Evolutionary conservation across 2,329 filamentous ascomycete species (phyloP), one percentile per base, ranked within the genome.

Genomic region (Phyllachora maydis): DNA sequence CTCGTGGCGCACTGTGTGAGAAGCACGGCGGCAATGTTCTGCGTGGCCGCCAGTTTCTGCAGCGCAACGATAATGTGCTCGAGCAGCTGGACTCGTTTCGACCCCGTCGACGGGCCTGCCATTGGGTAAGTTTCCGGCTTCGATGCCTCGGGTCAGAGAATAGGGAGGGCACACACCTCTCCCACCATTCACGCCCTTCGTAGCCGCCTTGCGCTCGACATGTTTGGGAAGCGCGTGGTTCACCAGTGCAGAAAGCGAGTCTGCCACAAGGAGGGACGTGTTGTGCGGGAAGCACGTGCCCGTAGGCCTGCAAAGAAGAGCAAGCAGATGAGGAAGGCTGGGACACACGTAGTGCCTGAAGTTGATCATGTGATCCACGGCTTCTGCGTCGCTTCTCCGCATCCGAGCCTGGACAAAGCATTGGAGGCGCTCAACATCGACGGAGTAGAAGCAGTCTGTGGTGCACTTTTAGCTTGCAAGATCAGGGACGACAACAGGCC

Each of bases 1-100:
- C 71, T 75, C n/a, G 79, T 90, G 19, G 72, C 74, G 28, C 75
- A 79, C 41, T 90, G 82, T 18, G 71, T 81, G 23, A 82, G 58
- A 11, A 88, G 43, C 3, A 92, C 53, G 19, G 91, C 56, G 13
- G 79, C 75, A 24, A 83, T 56, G 36, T 77, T 63, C 32, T 66
- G 63, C 15, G 72, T 63, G 8, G 73, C 68, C 4, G 83, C 79
- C 8, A 91, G 58, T 36, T 73, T 83, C 30, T 73, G 65, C 8
- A 93, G 49, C 4, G 72, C 65, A 27, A 64, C 69, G 29, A 79
- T 65, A 14, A 91, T 57, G 27, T 54, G 56, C 35, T 70, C 63
- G 5, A 72, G 46, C 25, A 53, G 55, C 37, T 59, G 61, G 8
- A 57, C 40, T 18, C 60, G n/a, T n/a, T n/a, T n/a, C n/a, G n/a